These are phyloP conservation scores for Micromonas commoda DNA, from an alignment of 139 green algal genomes.

Conservation along the genomic window DNA sequence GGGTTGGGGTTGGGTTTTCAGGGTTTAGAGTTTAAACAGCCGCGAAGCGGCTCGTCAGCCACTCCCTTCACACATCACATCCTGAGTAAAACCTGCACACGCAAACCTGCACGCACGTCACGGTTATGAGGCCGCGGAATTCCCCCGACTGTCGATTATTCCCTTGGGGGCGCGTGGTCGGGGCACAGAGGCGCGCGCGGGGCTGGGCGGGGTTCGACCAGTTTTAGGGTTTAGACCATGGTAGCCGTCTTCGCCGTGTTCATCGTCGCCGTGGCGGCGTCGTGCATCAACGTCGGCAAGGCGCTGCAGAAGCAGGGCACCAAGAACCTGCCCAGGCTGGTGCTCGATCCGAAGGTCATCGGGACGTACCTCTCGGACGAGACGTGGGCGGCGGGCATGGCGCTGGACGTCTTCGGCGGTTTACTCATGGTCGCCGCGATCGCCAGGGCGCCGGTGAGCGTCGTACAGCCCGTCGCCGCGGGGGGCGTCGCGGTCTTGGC, in stretches of 20 bases:
- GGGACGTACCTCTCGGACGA: not conserved
- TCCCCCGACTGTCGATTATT: too few relatives aligned
- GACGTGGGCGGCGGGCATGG: not conserved
- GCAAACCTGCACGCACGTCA: too few relatives aligned
- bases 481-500: conserved; percentile 16
- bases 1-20: too few relatives aligned
- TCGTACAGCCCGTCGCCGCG: conserved; percentile 3
- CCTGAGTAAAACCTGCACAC: too few relatives aligned
- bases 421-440: not conserved
- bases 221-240: too few relatives aligned
- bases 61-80: too few relatives aligned
- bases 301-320: conserved; percentile 21
- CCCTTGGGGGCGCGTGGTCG: too few relatives aligned
- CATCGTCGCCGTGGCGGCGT: not conserved
- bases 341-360: not conserved
- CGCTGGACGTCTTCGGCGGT: conserved; percentile 13
- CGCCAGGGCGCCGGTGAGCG: not conserved
- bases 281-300: conserved; percentile 21
- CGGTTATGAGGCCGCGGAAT: too few relatives aligned
- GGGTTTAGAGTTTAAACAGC: too few relatives aligned
- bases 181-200: too few relatives aligned
- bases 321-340: not conserved
- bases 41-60: too few relatives aligned
- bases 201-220: too few relatives aligned
- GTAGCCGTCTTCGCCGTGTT: conserved; percentile 1